Percentiles rank a stretch among this genome's conserved stretches.
Evolutionary conservation across 2,329 filamentous ascomycete genomes (phyloP).

Genomic region (Coniochaeta hoffmannii): DNA sequence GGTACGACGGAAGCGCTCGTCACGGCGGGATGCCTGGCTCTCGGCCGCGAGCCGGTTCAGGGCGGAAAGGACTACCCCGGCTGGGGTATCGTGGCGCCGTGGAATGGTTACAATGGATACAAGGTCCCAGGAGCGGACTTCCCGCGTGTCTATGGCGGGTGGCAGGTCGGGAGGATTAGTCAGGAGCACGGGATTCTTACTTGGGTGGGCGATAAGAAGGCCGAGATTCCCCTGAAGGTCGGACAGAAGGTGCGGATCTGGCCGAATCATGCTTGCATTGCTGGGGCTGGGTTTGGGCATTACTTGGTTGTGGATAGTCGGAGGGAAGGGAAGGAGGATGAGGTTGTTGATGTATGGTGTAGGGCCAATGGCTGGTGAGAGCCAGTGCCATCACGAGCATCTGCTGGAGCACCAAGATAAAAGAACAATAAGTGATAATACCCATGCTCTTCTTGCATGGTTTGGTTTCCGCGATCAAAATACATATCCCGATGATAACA

Average conservation of each 20-base stretch:
- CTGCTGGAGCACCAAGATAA: too few species aligned
- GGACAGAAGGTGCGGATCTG: conserved; percentile 65
- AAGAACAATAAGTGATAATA: too few species aligned
- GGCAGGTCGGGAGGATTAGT: conserved; percentile 64
- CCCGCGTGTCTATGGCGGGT: conserved; percentile 37
- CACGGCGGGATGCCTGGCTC: conserved; percentile 59
- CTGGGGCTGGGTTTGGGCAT: conserved; percentile 62
- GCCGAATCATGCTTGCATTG: conserved; percentile 78
- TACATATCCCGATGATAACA: not conserved
- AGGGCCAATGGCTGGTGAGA: conserved; percentile 62
- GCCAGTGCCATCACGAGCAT: not conserved
- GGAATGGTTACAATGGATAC: conserved; percentile 22
- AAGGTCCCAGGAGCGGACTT: conserved; percentile 31
- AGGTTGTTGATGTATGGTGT: conserved; percentile 69
- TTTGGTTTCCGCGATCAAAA: not conserved
- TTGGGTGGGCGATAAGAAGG: conserved; percentile 42
- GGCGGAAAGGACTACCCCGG: conserved; percentile 52
- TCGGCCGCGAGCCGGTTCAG: conserved; percentile 67
- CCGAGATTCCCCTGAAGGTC: conserved; percentile 42
- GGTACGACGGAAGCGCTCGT: conserved; percentile 56
- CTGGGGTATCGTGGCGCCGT: conserved; percentile 62
- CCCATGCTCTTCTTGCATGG: too few species aligned
- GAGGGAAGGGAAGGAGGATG: conserved; percentile 42
- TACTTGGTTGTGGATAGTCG: conserved; percentile 67
- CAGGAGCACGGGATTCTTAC: conserved; percentile 72